Base-by-base conservation (phyloP, 2,329 filamentous ascomycete genomes). In the Ceratocystis huliohia region DNA sequence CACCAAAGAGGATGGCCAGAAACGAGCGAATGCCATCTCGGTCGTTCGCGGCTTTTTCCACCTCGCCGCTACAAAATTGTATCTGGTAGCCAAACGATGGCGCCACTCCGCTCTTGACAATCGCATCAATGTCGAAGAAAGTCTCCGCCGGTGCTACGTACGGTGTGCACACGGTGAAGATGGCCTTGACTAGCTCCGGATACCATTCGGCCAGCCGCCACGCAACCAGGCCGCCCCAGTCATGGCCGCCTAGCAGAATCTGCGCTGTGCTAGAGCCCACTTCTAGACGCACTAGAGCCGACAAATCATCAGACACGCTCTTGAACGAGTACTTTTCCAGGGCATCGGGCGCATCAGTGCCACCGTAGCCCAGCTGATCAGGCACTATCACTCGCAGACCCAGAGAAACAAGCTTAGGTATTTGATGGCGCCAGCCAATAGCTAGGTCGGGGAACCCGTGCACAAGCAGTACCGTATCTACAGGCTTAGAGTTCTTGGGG, bases 351-450 rank as follows among this genome's bases (percentile, higher is more conserved):
- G 88, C 85, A 67, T 81, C 87, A 30, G 89, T 94, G 67, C 84
- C 82, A 30, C 88, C 89, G 74, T 94, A 97, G 69, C 93, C 93
- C 71, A 96, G 82, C 80, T 91, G 87, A 75, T 96, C 91, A 0
- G 91, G 88, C 10, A 85, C 89, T 28, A 97, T 84, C 65, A 96
- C 90, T 66, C 88, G 84, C 70, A 93, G 83, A 25, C 87, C 88
- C 66, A 90, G 79, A 5, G 85, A 81, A 44, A 88, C 75, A 25
- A 97, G 81, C 71, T 84, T 76, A 0, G 92, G 91, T 68, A 96
- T 88, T 75, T 96, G 92, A 76, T 89, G 87, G 69, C 92, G 87
- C 93, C 93, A 97, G 73, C 88, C 91, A 73, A 91, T 85, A 7
- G 84, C 84, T 20, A 94, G 76, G 75, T 96, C 91, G 0, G 92